Evolutionary conservation across 192 early-diverging fungal genomes (phyloP), one percentile per base, ranked within the genome.

Genomic region (Entophlyctis luteolus): DNA sequence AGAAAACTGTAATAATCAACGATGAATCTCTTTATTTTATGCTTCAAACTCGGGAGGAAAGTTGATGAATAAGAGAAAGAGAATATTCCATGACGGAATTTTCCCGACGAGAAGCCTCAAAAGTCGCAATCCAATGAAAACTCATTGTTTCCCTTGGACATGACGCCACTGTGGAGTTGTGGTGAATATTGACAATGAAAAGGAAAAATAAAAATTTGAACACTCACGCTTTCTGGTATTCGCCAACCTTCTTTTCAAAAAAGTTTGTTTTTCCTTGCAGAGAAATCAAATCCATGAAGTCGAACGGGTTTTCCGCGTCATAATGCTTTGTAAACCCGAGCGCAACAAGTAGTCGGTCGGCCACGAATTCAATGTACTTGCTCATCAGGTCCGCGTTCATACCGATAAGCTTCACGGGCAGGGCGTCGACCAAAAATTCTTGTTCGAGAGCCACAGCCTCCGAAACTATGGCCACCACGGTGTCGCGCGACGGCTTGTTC

Each of bases 201-300:
- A n/a, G 39, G 25, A 53, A 18, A 53, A 27, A 25, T 14, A 2
- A 53, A 28, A 1, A 28, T 35, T 35, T 12, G 23, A 23, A 38
- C 55, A 94, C 91, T 65, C 89, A 91, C 68, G 91, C 88, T 80
- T 92, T 93, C 79, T 95, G 93, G 79, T 98, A 98, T 67, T 95
- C 93, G 31, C 91, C 93, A 23, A 96, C 93, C 71, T 87, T 89
- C 84, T 97, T 96, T 79, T 98, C 95, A 65, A 98, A 98, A 75
- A 98, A 98, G 82, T 97, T 97, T 55, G 96, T 96, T 83, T 98
- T 98, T 70, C 94, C 95, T 79, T 98, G 94, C 68, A 98, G 81
- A 23, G 91, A 94, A 75, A 97, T 96, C 78, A 98, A 79, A 73
- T 96, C 96, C 96, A 98, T 98, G 73, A 97, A 98, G 73, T 98